phyloP scores from a whole-genome alignment of 176 grass and related monocot genomes.

The Triticum aestivum region DNA sequence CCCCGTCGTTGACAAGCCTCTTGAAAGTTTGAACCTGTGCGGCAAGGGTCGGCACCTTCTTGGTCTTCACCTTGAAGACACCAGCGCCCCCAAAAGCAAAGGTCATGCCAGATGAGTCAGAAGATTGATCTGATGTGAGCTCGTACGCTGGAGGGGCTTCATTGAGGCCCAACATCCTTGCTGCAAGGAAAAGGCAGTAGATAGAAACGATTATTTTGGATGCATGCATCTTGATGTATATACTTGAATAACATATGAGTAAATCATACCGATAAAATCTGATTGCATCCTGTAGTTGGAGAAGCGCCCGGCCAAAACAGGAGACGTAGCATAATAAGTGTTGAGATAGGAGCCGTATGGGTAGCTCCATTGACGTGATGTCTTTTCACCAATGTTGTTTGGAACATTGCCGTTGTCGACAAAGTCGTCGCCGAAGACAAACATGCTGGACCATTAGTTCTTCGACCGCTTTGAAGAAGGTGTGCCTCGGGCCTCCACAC shows the following conservation, averaged over 20 bases:
- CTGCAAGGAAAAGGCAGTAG: not conserved
- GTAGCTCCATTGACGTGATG: not conserved
- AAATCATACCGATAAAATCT: not conserved
- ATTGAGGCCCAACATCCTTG: not conserved
- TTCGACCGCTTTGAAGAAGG: not conserved
- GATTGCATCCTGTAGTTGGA: not conserved
- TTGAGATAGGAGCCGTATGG: not conserved
- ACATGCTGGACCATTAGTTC: not conserved
- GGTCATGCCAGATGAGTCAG: conserved; percentile 45
- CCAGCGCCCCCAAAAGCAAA: conserved; percentile 31
- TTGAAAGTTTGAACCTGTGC: not conserved
- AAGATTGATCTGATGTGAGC: too few relatives aligned
- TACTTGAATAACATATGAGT: not conserved
- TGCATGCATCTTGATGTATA: too few relatives aligned
- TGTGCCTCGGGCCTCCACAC: not conserved
- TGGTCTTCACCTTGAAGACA: not conserved
- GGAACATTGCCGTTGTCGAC: not conserved
- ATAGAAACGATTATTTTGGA: not conserved
- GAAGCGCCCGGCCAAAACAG: not conserved
- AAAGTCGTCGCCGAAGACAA: not conserved
- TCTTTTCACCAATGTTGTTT: not conserved
- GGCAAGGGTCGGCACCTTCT: not conserved
- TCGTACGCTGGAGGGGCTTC: not conserved
- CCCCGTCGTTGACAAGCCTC: not conserved
- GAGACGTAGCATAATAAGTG: not conserved